A percentile compares a stretch with the other conserved stretches of the same genome.
Conservation (phyloP, 2,329 filamentous ascomycete genomes). For the Alternaria triticina region DNA sequence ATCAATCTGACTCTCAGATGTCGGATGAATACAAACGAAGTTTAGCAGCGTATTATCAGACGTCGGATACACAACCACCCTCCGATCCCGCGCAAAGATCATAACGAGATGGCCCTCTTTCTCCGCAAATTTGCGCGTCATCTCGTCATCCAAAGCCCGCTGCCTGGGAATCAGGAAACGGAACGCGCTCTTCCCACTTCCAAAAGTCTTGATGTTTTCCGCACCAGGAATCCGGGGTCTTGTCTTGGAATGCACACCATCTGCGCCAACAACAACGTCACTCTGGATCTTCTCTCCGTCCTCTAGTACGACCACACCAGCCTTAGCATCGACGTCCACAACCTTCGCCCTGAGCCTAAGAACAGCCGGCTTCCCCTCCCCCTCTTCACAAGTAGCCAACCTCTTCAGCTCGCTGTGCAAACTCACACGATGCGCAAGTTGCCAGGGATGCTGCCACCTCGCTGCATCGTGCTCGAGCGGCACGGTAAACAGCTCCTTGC, state of each 20-base stretch:
- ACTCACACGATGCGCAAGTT: slow-evolving; percentile 60
- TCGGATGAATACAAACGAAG: slow-evolving; percentile 53
- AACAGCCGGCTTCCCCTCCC: slow-evolving; percentile 44
- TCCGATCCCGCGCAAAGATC: slow-evolving; percentile 52
- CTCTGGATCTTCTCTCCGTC: slow-evolving; percentile 53
- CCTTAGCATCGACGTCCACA: slow-evolving; percentile 50
- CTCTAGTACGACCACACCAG: slow-evolving; percentile 31
- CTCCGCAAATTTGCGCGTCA: slow-evolving; percentile 47
- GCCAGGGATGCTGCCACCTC: slow-evolving; percentile 61
- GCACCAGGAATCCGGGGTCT: slow-evolving; percentile 31
- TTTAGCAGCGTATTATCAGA: slow-evolving; percentile 56
- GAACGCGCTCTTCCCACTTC: slow-evolving; percentile 64
- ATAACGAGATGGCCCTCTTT: slow-evolving; percentile 53
- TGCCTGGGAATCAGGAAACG: slow-evolving; percentile 61
- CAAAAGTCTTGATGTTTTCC: slow-evolving; percentile 47
- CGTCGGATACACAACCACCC: slow-evolving; percentile 58
- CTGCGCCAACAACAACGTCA: slow-evolving; percentile 62
- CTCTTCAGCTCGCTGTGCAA: slow-evolving; percentile 61
- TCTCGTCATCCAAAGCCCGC: slow-evolving; percentile 49
- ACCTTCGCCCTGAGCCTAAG: slow-evolving; percentile 54
- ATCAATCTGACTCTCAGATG: slow-evolving; percentile 34
- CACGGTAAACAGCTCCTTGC: slow-evolving; percentile 45
- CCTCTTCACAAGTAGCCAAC: slow-evolving; percentile 50
- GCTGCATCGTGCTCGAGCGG: slow-evolving; percentile 49
- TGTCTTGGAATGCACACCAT: slow-evolving; percentile 58